Evolutionary conservation across 495 filamentous ascomycete species (phyloP), one percentile per base, ranked within the genome.

Genomic region (Lasiosphaeria hispida): DNA sequence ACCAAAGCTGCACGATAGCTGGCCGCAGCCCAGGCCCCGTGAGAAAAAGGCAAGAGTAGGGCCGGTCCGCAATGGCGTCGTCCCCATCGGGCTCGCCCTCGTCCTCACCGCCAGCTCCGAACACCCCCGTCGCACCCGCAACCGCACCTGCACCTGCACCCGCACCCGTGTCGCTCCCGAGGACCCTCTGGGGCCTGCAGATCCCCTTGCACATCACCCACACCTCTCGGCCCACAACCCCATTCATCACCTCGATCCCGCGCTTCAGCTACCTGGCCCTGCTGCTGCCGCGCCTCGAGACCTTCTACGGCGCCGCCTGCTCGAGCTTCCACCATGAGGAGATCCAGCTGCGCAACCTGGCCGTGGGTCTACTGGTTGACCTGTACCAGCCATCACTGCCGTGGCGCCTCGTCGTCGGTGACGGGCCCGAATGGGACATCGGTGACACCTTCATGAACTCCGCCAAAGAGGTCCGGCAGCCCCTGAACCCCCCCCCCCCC

Each of bases 391-490:
- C 67, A 1, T 55, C 60, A 15, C 70, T 92, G 18, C 92, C 94
- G 2, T 99, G 94, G 94, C 79, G 77, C 14, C 71, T 99, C 48
- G 78, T 76, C 1, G 81, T 93, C 7, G 63, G 69, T 13, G 78
- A 79, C 54, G 80, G 77, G 45, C 63, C 65, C 48, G 81, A 92
- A 62, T 88, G 85, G 60, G 86, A 96, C 58, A 95, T 82, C 14
- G 85, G 88, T 55, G 94, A 97, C 69, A 87, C 91, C 0, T 97
- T 91, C 69, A 90, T 95, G 60, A 96, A 98, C 64, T 88, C 85
- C 60, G 90, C 95, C 58, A 99, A 97, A 72, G 93, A 96, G 75
- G 83, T 81, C 23, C 23, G 23, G 2, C 23, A 30, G 23, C 23
- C 23, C 23, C 23, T 30, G 23, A 30, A 66, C 64, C 62, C 11